Evolutionary conservation across 73 alveolate genomes (phyloP).

Genomic region (Effrenium voratum): DNA sequence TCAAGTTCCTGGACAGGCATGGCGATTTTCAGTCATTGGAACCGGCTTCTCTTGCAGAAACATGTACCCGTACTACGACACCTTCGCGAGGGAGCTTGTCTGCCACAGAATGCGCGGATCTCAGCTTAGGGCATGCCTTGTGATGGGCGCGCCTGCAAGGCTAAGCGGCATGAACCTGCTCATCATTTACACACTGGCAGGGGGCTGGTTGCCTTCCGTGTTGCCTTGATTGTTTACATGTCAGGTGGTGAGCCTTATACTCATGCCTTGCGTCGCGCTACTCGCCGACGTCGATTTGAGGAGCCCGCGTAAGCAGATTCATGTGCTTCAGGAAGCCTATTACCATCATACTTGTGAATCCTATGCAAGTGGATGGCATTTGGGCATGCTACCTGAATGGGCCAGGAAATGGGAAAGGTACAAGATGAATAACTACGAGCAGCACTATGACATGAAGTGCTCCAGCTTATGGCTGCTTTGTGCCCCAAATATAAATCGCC

Average conservation of each 20-base stretch:
- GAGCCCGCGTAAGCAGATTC: background rate
- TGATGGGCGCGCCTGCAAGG: background rate
- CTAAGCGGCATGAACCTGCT: slow-evolving; percentile 67
- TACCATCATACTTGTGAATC: background rate
- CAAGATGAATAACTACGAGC: slow-evolving; percentile 66
- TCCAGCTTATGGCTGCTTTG: background rate
- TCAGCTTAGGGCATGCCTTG: background rate
- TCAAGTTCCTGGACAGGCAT: too few species aligned
- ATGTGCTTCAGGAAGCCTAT: background rate
- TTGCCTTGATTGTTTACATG: too few species aligned
- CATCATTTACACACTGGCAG: slow-evolving; percentile 14
- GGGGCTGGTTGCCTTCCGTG: background rate
- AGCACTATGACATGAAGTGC: slow-evolving; percentile 79
- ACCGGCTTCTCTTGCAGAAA: slow-evolving; percentile 12
- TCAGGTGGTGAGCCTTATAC: slow-evolving; percentile 79
- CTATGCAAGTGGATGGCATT: background rate
- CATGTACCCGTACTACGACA: slow-evolving; percentile 70
- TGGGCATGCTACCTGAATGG: background rate
- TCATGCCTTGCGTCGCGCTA: slow-evolving; percentile 77
- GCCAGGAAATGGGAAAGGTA: slow-evolving; percentile 84
- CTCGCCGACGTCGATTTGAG: slow-evolving; percentile 78
- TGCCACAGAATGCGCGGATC: slow-evolving; percentile 60
- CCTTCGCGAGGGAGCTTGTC: slow-evolving; percentile 70
- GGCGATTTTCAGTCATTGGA: too few species aligned
- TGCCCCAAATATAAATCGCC: background rate